Conservation (phyloP, 148 eudicot species). For the Talinum fruticosum region DNA sequence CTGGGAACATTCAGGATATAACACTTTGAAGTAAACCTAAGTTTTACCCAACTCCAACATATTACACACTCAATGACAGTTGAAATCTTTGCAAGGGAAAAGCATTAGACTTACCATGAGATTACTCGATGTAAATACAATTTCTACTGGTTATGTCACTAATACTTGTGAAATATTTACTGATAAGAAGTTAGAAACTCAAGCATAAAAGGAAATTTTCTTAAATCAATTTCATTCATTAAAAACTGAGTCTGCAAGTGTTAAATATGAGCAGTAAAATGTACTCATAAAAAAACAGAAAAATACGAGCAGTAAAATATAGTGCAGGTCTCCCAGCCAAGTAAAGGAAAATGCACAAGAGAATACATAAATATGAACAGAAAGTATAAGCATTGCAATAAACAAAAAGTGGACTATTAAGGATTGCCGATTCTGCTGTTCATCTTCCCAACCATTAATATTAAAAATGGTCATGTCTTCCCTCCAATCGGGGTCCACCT, state of each 20-base stretch:
- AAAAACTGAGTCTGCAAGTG: background rate
- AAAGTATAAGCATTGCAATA: too few relatives aligned
- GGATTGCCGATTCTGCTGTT: background rate
- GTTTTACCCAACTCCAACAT: too few relatives aligned
- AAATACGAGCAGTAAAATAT: background rate
- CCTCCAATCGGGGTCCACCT: background rate
- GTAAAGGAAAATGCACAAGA: background rate
- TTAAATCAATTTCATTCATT: background rate
- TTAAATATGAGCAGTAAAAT: background rate
- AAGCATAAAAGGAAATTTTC: background rate
- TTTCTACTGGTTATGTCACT: background rate
- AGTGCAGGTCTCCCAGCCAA: background rate
- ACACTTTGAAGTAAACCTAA: background rate
- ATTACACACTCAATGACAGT: background rate
- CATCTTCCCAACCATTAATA: background rate
- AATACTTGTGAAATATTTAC: too few relatives aligned
- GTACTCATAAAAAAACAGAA: too few relatives aligned
- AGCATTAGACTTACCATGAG: background rate
- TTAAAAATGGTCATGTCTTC: background rate
- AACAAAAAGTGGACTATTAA: too few relatives aligned
- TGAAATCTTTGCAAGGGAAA: background rate
- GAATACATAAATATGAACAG: background rate
- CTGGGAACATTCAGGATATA: background rate
- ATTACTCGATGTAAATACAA: background rate
- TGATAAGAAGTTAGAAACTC: background rate